Base-by-base conservation (phyloP, 306 rosid species). In the Cajanus cajan region DNA sequence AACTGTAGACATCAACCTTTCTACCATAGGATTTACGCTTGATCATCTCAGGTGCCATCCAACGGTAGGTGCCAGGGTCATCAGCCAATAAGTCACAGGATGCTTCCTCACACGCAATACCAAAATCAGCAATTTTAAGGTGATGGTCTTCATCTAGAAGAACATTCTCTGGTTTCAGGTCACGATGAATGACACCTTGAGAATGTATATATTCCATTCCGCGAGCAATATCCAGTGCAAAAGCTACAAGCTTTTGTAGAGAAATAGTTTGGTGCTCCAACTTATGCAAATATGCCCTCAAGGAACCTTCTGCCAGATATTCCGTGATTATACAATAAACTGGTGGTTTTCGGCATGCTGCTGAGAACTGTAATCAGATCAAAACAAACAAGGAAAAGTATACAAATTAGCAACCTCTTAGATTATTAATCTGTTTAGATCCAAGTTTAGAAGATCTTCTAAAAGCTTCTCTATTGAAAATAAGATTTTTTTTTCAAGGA, bases 21-120 rank as follows among this genome's bases (percentile, higher is more conserved):
- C 87, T 87, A 51, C 97, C 92, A 1, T 91, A 93, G 33, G 92
- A 78, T 80, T 93, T 93, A 25, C 88, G 93, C 80, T 88, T 93
- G 85, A 96, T 96, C 99, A 96, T 90, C 89, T 96, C 99, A 0
- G 99, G 99, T 47, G 99, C 99, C 99, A 96, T 96, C 99, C 99
- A 96, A 3, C 99, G 89, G 59, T 89, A 96, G 10, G 99, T 96
- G 16, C 99, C 99, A 7, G 98, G 97, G 64, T 90, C 99, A 73
- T 93, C 97, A 2, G 94, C 90, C 82, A 93, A 84, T 6, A 89
- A 72, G 79, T 93, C 98, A 54, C 97, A 90, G 28, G 58, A 80
- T 11, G 86, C 90, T 85, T 93, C 96, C 77, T 92, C 93, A 19
- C 98, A 96, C 11, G 96, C 99, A 71, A 89, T 93, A 57, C 99